These are phyloP conservation scores for Collybiopsis confluens DNA, from an alignment of 768 basidiomycete species.

Conservation along the genomic window DNA sequence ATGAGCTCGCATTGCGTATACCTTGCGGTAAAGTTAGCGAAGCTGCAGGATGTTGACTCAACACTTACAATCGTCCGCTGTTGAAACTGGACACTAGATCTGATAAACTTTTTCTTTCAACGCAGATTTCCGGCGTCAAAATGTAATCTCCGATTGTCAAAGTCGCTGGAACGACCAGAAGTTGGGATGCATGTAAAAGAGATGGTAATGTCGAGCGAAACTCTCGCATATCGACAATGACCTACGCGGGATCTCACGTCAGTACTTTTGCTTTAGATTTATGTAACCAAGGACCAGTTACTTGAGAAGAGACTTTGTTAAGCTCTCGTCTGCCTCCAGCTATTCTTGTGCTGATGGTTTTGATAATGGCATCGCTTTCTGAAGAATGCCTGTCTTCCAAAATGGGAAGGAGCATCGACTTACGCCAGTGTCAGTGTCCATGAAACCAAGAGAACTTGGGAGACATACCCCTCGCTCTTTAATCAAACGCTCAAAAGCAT, in stretches of 20 bases:
- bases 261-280: too few relatives aligned
- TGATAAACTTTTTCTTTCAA: slow-evolving; percentile 92
- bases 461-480: slow-evolving; percentile 81
- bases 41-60: neutral
- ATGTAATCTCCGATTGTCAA: slow-evolving; percentile 96
- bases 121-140: slow-evolving; percentile 89
- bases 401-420: slow-evolving; percentile 91
- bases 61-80: slow-evolving; percentile 83
- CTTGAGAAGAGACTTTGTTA: slow-evolving; percentile 61
- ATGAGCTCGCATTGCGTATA: slow-evolving; percentile 97
- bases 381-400: slow-evolving; percentile 51
- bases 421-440: neutral
- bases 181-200: slow-evolving; percentile 74
- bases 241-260: slow-evolving; percentile 46
- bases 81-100: slow-evolving; percentile 94
- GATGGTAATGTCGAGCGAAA: slow-evolving; percentile 92
- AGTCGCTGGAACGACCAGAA: slow-evolving; percentile 86
- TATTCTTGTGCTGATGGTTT: slow-evolving; percentile 78
- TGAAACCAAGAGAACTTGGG: neutral
- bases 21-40: too few relatives aligned
- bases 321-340: slow-evolving; percentile 80
- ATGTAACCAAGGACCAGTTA: too few relatives aligned
- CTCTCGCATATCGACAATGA: slow-evolving; percentile 96
- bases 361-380: slow-evolving; percentile 57
- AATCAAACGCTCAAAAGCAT: slow-evolving; percentile 89